These are phyloP conservation scores for Micromonas commoda DNA, from an alignment of 139 green algal species.

Conservation along the genomic window DNA sequence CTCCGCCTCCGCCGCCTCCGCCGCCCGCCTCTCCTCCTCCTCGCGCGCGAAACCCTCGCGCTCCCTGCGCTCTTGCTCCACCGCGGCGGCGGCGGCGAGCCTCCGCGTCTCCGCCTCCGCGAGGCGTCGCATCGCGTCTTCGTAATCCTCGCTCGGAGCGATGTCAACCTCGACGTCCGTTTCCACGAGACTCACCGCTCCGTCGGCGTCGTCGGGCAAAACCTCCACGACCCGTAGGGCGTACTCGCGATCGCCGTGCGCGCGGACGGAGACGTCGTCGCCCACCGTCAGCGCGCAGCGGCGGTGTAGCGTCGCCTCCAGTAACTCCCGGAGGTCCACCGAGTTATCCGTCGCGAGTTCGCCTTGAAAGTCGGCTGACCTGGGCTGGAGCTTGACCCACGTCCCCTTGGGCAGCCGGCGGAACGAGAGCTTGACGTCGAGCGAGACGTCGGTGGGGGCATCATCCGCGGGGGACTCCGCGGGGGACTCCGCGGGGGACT, in stretches of 20 bases:
- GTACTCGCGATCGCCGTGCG: background rate
- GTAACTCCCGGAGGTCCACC: background rate
- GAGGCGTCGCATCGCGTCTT: background rate
- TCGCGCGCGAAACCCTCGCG: background rate
- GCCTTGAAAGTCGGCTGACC: background rate
- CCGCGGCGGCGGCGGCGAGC: background rate
- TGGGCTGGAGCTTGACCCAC: background rate
- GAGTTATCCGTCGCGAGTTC: background rate
- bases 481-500: background rate
- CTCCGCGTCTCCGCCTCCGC: background rate
- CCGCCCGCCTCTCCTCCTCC: background rate
- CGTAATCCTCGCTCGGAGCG: background rate
- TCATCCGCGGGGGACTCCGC: background rate
- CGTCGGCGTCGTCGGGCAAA: background rate
- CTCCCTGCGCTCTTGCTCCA: background rate
- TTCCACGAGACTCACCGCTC: conserved; percentile 11
- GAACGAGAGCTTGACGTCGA: background rate
- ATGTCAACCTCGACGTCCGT: conserved; percentile 17
- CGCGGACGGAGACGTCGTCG: background rate
- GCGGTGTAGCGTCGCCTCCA: background rate
- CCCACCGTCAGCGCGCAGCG: background rate
- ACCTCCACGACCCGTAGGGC: background rate
- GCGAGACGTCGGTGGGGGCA: background rate
- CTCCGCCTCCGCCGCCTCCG: background rate
- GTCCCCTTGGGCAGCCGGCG: background rate